These are phyloP conservation scores for Choiromyces venosus DNA, from an alignment of 495 filamentous ascomycete genomes.

Conservation along the genomic window DNA sequence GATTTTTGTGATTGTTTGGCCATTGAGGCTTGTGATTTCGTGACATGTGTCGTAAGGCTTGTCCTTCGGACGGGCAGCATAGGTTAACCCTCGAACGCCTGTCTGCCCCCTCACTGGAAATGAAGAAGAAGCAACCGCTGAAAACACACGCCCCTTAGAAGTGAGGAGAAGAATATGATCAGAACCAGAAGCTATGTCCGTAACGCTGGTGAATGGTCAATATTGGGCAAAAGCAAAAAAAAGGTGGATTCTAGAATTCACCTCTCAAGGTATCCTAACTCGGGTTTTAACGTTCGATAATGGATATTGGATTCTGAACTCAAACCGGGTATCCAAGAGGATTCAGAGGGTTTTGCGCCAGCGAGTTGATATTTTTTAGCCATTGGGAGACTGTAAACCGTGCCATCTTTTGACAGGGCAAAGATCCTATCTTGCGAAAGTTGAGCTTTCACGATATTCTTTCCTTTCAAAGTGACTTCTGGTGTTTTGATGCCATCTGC, in stretches of 20 bases:
- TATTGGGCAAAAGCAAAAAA: neutral
- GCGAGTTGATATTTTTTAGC: conserved; percentile 60
- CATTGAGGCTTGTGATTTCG: conserved; percentile 61
- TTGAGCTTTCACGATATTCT: conserved; percentile 64
- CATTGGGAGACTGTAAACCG: conserved; percentile 80
- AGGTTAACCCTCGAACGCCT: conserved; percentile 74
- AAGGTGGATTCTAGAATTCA: neutral
- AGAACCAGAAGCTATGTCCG: conserved; percentile 65
- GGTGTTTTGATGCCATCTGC: conserved; percentile 56
- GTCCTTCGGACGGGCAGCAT: conserved; percentile 63
- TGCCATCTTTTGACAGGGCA: conserved; percentile 69
- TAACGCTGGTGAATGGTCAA: conserved; percentile 45
- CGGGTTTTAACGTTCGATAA: conserved; percentile 66
- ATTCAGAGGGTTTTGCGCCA: conserved; percentile 57
- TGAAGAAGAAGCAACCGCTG: conserved; percentile 67
- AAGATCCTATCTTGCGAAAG: conserved; percentile 78
- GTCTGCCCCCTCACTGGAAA: conserved; percentile 83
- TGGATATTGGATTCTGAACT: conserved; percentile 54
- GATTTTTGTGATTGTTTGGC: conserved; percentile 60
- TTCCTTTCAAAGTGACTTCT: conserved; percentile 68
- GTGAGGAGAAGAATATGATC: conserved; percentile 85
- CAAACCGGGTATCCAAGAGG: conserved; percentile 76
- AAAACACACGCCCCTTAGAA: conserved; percentile 78
- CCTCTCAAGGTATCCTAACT: conserved; percentile 67
- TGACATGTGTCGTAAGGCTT: conserved; percentile 76